phyloP scores from a whole-genome alignment of 768 basidiomycete species.

The Hortiboletus flavorubellus region DNA sequence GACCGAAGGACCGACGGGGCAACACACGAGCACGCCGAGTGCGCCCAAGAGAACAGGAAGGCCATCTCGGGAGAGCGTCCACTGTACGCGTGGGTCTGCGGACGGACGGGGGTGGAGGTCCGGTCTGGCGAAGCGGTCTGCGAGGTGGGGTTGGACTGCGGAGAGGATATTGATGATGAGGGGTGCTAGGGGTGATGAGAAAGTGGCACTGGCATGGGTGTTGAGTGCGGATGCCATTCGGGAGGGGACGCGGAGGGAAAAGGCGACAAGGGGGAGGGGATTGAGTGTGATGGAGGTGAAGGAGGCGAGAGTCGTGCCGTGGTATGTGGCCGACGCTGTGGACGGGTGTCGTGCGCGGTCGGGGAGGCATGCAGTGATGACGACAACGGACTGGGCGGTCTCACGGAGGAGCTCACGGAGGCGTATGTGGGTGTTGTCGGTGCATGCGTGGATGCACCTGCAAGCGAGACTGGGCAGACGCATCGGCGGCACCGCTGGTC shows the following conservation, averaged over 20 bases:
- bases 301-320: constrained; percentile 92
- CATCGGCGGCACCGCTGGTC: too few relatives aligned
- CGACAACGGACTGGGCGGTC: constrained; percentile 81
- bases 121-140: constrained; percentile 68
- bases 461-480: too few relatives aligned
- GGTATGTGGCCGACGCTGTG: constrained; percentile 40
- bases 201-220: constrained; percentile 13
- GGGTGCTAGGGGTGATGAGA: constrained; percentile 31
- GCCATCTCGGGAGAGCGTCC: constrained; percentile 47
- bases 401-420: constrained; percentile 66
- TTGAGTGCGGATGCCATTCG: constrained; percentile 70
- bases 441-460: too few relatives aligned
- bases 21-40: constrained; percentile 73
- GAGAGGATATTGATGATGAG: constrained; percentile 84
- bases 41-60: constrained; percentile 56
- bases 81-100: constrained; percentile 31
- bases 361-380: constrained; percentile 70
- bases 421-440: too few relatives aligned
- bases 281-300: constrained; percentile 91
- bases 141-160: constrained; percentile 56
- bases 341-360: not conserved
- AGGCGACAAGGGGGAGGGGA: constrained; percentile 83
- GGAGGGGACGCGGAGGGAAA: constrained; percentile 86
- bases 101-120: constrained; percentile 67
- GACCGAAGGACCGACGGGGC: constrained; percentile 56